phyloP scores from a whole-genome alignment of 371 early-diverging fungal genomes.

The Apophysomyces trapeziformis region DNA sequence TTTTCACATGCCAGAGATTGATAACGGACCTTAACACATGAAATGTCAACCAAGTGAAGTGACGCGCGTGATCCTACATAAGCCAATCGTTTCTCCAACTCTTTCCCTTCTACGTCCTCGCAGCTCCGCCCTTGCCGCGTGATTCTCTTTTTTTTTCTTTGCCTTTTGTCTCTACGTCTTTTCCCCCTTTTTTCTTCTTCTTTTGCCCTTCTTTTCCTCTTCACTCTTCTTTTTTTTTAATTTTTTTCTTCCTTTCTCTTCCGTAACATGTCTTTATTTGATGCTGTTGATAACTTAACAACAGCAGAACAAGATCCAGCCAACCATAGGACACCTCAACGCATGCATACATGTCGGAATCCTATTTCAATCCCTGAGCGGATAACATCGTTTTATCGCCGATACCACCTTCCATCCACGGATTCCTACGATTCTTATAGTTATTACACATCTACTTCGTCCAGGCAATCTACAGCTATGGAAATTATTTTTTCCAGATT shows the following conservation, averaged over 20 bases:
- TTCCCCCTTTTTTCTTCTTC: neutral
- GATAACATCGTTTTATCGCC: slow-evolving; percentile 4
- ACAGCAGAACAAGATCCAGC: slow-evolving; percentile 5
- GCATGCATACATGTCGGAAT: slow-evolving; percentile 7
- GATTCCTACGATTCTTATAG: neutral
- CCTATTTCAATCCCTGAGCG: slow-evolving; percentile 7
- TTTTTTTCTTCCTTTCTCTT: neutral
- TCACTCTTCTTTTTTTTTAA: neutral
- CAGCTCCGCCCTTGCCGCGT: slow-evolving; percentile 12
- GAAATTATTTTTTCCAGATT: slow-evolving; percentile 16
- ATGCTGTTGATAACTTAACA: neutral
- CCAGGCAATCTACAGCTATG: neutral
- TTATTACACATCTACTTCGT: slow-evolving; percentile 4
- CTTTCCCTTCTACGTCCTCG: neutral
- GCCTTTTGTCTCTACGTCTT: neutral
- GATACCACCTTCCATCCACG: slow-evolving; percentile 1
- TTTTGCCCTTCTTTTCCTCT: neutral
- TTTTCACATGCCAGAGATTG: slow-evolving; percentile 11
- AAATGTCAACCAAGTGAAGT: slow-evolving; percentile 9
- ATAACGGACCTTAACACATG: slow-evolving; percentile 11
- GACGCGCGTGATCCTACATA: slow-evolving; percentile 12
- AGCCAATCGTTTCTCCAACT: slow-evolving; percentile 2
- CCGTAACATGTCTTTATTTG: slow-evolving; percentile 6
- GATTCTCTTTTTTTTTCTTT: slow-evolving; percentile 5
- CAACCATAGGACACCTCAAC: slow-evolving; percentile 1